Evolutionary conservation across 352 stramenopile species (phyloP), one percentile per base, ranked within the genome.

Genomic region (Labyrinthula sp.): DNA sequence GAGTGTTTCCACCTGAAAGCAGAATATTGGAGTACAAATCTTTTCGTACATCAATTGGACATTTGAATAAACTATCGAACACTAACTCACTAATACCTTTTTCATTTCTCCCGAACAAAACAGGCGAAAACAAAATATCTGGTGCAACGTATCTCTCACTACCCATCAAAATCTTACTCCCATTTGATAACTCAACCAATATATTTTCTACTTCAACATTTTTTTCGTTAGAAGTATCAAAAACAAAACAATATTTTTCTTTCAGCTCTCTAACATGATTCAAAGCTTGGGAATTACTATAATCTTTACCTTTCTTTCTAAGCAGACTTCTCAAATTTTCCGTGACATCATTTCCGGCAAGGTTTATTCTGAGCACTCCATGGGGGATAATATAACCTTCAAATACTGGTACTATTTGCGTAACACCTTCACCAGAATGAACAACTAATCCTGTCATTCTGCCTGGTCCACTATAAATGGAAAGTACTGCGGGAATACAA

Each of bases 231-330:
- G n/a, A n/a, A n/a, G n/a, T n/a, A 46, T 87, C 63, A 48, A 75
- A 58, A 1, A 94, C 63, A 59, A 90, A 92, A 54, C 77, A 90
- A 30, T 83, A 63, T 61, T 92, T 83, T 61, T 95, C 82, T 67
- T 95, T 95, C 60, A 95, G 93, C 48, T 77, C 74, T 20, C 67
- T 67, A 1, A 80, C 71, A 29, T 83, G 67, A 30, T 89, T 72
- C 15, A 39, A 48, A 54, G 86, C 76, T 1, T 70, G 68, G 6
- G 71, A 76, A 9, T 70, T 82, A 12, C 64, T 71, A 50, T 87
- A 79, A 25, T 59, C 55, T 47, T 82, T 65, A 17, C 67, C 67
- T 18, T 64, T 64, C 38, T 68, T 59, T 33, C 63, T 55, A 12
- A 83, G 58, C 23, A 75, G 46, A 12, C 74, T 7, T 12, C n/a